Percentiles rank a stretch among this genome's conserved stretches.
phyloP scores from a whole-genome alignment of 1,284 basidiomycete genomes.

The Irpex sp. region DNA sequence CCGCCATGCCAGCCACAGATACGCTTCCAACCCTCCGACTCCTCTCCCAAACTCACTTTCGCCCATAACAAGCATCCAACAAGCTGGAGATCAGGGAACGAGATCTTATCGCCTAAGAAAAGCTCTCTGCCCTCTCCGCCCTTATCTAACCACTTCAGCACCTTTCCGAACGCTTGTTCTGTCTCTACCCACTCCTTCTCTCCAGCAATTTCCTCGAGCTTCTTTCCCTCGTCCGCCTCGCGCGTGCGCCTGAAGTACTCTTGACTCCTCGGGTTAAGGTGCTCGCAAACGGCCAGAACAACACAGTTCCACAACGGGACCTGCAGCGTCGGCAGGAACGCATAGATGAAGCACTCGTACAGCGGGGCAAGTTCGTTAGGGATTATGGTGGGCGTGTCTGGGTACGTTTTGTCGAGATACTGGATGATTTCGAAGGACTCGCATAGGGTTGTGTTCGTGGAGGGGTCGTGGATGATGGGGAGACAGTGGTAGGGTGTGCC shows the following conservation, averaged over 20 bases:
- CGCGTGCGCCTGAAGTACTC: conserved; percentile 15
- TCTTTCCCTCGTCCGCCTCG: conserved; percentile 7
- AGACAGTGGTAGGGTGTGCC: conserved; percentile 20
- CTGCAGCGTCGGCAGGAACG: not conserved
- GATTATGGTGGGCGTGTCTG: conserved; percentile 15
- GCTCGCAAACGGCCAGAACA: not conserved
- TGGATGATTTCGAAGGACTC: conserved; percentile 22
- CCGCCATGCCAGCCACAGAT: conserved; percentile 12
- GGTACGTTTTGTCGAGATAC: conserved; percentile 26
- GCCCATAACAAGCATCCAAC: conserved; percentile 12
- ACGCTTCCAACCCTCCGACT: conserved; percentile 16
- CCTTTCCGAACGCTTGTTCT: conserved; percentile 5
- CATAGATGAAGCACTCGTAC: conserved; percentile 14
- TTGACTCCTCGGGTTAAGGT: conserved; percentile 9
- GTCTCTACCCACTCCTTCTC: conserved; percentile 10
- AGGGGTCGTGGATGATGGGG: conserved; percentile 22
- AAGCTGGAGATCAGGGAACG: conserved; percentile 14
- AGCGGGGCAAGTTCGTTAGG: conserved; percentile 17
- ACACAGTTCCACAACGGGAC: conserved; percentile 3
- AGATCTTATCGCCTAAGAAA: conserved; percentile 12
- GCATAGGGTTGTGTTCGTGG: conserved; percentile 1
- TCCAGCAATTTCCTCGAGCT: conserved; percentile 14
- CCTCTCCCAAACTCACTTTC: conserved; percentile 7
- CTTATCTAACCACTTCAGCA: conserved; percentile 3
- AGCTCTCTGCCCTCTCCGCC: conserved; percentile 5